Evolutionary conservation across 345 rosid species (phyloP).

Genomic region (Eucalyptus sp.): DNA sequence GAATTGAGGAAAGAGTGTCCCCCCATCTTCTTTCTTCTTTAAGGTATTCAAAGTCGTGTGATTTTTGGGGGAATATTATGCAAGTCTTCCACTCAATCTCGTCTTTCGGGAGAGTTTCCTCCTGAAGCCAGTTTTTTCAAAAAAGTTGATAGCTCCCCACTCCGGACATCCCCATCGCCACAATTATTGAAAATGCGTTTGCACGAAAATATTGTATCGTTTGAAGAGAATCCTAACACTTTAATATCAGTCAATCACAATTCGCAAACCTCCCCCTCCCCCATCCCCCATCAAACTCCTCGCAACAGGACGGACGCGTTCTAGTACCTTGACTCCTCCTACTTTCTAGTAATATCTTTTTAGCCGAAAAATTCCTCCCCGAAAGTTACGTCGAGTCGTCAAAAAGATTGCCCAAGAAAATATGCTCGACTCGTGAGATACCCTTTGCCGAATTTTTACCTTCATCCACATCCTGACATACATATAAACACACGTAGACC

Average conservation of each 20-base stretch:
- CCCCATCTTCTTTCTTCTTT: not conserved
- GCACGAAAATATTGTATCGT: not conserved
- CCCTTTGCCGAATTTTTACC: not conserved
- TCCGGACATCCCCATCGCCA: not conserved
- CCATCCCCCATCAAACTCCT: not conserved
- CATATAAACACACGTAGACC: not conserved
- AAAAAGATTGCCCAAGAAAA: not conserved
- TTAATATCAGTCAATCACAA: not conserved
- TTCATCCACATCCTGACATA: not conserved
- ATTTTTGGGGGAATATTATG: not conserved
- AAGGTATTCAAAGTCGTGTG: not conserved
- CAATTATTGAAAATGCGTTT: not conserved
- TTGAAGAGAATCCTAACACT: not conserved
- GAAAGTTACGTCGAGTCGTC: not conserved
- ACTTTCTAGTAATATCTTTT: not conserved
- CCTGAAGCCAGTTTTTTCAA: not conserved
- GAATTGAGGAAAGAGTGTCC: not conserved
- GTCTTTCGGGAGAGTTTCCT: not conserved
- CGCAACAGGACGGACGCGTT: not conserved
- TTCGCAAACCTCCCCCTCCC: not conserved
- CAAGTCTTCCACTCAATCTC: not conserved
- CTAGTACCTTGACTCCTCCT: not conserved
- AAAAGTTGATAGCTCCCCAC: not conserved
- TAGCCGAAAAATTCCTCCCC: not conserved
- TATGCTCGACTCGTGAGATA: not conserved